These are phyloP conservation scores for Potentilla sterilis DNA, from an alignment of 306 rosid species.

Conservation along the genomic window DNA sequence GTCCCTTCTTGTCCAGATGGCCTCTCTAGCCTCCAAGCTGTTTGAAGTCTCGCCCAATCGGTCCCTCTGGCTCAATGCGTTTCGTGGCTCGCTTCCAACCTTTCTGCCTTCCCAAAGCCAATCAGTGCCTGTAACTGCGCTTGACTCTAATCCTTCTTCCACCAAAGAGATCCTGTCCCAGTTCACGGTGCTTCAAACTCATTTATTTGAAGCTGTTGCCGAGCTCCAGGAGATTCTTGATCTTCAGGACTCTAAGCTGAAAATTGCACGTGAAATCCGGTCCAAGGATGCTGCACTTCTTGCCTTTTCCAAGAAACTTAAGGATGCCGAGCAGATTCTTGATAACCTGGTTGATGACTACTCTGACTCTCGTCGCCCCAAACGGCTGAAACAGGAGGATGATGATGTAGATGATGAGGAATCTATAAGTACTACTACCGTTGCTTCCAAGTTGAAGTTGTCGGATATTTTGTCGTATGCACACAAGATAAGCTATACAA, in stretches of 20 bases:
- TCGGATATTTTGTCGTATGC: slow-evolving; percentile 79
- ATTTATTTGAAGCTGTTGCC: slow-evolving; percentile 75
- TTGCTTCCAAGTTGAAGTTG: slow-evolving; percentile 62
- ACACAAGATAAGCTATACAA: slow-evolving; percentile 81
- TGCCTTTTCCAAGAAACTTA: slow-evolving; percentile 74
- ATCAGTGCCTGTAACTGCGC: slow-evolving; percentile 29
- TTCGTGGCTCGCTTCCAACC: slow-evolving; percentile 74
- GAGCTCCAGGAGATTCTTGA: slow-evolving; percentile 91
- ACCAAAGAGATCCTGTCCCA: slow-evolving; percentile 63
- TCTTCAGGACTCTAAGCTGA: slow-evolving; percentile 75
- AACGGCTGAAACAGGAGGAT: slow-evolving; percentile 39
- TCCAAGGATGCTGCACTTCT: slow-evolving; percentile 60
- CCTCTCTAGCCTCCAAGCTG: slow-evolving; percentile 66
- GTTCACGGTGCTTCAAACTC: slow-evolving; percentile 67
- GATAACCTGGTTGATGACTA: slow-evolving; percentile 85
- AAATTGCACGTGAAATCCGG: slow-evolving; percentile 52
- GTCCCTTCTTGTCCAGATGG: slow-evolving; percentile 79
- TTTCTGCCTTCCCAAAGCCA: slow-evolving; percentile 65
- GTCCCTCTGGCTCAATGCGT: slow-evolving; percentile 65
- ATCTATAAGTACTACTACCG: slow-evolving; percentile 49
- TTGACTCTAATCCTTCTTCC: slow-evolving; percentile 58
- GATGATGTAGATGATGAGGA: slow-evolving; percentile 46
- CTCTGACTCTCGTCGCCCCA: slow-evolving; percentile 63
- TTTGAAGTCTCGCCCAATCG: slow-evolving; percentile 76
- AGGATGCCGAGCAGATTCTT: slow-evolving; percentile 73